These are phyloP conservation scores for Fusarium drepaniforme DNA, from an alignment of 2,329 filamentous ascomycete species.

Conservation along the genomic window DNA sequence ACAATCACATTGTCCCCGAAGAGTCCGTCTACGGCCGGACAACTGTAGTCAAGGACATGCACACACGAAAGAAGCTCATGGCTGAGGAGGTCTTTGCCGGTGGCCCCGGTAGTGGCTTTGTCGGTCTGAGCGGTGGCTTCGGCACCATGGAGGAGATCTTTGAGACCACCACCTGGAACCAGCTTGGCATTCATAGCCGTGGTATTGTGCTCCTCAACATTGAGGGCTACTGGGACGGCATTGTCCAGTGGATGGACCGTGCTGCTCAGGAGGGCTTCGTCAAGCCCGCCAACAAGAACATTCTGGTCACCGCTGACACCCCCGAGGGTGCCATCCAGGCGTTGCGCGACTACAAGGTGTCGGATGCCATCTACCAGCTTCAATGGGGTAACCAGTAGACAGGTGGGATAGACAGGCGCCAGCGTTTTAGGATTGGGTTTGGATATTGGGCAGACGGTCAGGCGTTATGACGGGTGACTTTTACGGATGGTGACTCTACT, in stretches of 20 bases:
- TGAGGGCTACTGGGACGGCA: constrained; percentile 90
- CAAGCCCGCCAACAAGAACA: constrained; percentile 74
- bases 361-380: constrained; percentile 81
- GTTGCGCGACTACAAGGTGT: constrained; percentile 80
- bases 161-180: constrained; percentile 94
- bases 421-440: constrained; percentile 11
- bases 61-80: constrained; percentile 95
- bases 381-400: constrained; percentile 79
- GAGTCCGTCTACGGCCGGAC: constrained; percentile 81
- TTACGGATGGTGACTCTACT: constrained; percentile 15
- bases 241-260: constrained; percentile 84
- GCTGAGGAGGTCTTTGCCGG: constrained; percentile 86
- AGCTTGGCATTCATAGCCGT: constrained; percentile 88
- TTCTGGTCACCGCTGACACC: constrained; percentile 81
- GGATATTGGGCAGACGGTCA: constrained; percentile 13
- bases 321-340: constrained; percentile 78
- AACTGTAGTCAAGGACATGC: constrained; percentile 95
- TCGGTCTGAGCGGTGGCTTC: constrained; percentile 90
- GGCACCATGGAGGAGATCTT: constrained; percentile 97
- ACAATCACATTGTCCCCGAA: constrained; percentile 71
- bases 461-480: constrained; percentile 36
- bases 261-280: constrained; percentile 85
- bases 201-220: constrained; percentile 89
- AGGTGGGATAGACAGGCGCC: constrained; percentile 13
- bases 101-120: constrained; percentile 87